These are phyloP conservation scores for Trypanosoma cruzi DNA, from an alignment of 208 protist genomes.

Conservation along the genomic window DNA sequence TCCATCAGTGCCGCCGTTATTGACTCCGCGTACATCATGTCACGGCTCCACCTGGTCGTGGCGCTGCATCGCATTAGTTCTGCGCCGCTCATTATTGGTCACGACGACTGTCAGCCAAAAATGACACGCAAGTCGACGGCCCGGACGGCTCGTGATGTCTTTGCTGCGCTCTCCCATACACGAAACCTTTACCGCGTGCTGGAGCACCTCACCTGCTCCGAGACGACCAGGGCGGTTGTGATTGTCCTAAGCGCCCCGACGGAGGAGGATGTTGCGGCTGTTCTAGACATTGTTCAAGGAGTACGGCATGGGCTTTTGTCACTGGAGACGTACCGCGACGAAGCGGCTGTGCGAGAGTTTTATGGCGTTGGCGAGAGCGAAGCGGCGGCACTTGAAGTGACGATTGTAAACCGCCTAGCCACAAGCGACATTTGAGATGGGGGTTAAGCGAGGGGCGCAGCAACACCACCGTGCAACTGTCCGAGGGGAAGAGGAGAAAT, in stretches of 20 bases:
- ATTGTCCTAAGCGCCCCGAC: conserved; percentile 35
- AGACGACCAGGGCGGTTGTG: conserved; percentile 48
- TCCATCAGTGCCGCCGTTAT: conserved; percentile 69
- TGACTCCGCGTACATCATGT: conserved; percentile 70
- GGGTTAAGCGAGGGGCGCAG: background rate
- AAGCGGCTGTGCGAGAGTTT: conserved; percentile 23
- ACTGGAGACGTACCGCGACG: conserved; percentile 6
- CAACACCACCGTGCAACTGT: background rate
- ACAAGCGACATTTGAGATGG: conserved; percentile 39
- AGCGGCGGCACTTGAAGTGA: conserved; percentile 46
- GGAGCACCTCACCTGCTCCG: conserved; percentile 47
- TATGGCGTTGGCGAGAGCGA: conserved; percentile 21
- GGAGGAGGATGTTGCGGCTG: background rate
- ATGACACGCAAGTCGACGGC: background rate
- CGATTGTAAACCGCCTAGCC: conserved; percentile 58
- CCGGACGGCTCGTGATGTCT: conserved; percentile 44
- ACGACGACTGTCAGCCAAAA: background rate
- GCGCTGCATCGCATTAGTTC: conserved; percentile 50
- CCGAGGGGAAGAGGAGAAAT: background rate
- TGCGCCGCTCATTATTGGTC: conserved; percentile 14
- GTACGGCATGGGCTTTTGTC: conserved; percentile 21
- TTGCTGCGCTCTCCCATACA: conserved; percentile 56
- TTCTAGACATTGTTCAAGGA: conserved; percentile 12
- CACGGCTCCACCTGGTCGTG: conserved; percentile 61
- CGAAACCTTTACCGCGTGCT: conserved; percentile 67